Percentiles rank a stretch among this genome's conserved stretches.
phyloP scores from a whole-genome alignment of 305 asterid species.

The Euphrasia arctica region DNA sequence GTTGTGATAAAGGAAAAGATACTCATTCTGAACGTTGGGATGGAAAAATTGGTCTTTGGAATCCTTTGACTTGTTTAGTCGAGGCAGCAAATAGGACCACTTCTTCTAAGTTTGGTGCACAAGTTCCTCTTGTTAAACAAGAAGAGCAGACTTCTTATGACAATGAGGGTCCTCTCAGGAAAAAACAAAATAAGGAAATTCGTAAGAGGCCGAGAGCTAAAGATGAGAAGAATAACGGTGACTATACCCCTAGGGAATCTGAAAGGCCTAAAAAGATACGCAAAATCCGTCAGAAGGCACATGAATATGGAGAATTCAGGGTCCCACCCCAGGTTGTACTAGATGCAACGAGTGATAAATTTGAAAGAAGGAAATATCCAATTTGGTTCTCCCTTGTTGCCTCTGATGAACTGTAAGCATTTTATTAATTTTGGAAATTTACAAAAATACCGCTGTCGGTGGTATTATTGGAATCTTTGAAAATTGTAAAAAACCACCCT shows the following conservation, averaged over 20 bases:
- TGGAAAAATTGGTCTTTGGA: slow-evolving; percentile 81
- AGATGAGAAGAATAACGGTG: slow-evolving; percentile 43
- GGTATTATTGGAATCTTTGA: neutral
- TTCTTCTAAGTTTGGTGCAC: slow-evolving; percentile 49
- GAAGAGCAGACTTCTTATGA: slow-evolving; percentile 37
- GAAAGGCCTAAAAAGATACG: slow-evolving; percentile 56
- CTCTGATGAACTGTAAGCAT: slow-evolving; percentile 59
- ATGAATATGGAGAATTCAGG: slow-evolving; percentile 37
- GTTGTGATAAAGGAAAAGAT: slow-evolving; percentile 47
- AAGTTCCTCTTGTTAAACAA: slow-evolving; percentile 47
- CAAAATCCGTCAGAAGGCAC: slow-evolving; percentile 40
- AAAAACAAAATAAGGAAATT: slow-evolving; percentile 39
- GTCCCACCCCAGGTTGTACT: slow-evolving; percentile 57
- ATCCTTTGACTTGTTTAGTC: slow-evolving; percentile 85
- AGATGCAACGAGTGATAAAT: slow-evolving; percentile 49
- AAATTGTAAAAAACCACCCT: neutral
- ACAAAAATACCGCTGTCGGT: neutral
- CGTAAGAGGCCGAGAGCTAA: slow-evolving; percentile 41
- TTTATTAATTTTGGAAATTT: slow-evolving; percentile 14
- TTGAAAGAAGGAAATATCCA: slow-evolving; percentile 55
- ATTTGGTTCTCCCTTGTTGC: slow-evolving; percentile 95
- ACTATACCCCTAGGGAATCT: slow-evolving; percentile 36
- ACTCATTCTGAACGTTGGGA: slow-evolving; percentile 50
- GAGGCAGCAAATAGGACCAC: slow-evolving; percentile 93
- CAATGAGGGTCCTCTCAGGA: slow-evolving; percentile 33